Evolutionary conservation across 164 flowering plant genomes (phyloP).

Genomic region (Vitis labrusca): DNA sequence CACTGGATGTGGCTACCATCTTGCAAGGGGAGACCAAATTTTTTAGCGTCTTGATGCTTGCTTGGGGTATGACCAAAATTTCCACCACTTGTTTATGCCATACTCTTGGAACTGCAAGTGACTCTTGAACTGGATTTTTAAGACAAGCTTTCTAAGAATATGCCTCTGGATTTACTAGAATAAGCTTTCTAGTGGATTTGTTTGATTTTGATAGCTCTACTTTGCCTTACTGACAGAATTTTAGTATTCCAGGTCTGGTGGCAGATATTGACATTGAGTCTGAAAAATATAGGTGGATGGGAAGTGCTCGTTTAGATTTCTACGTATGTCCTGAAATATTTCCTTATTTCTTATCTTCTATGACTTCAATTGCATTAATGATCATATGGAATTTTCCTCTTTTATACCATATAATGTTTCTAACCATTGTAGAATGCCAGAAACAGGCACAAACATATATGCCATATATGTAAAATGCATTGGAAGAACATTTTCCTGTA

Average conservation of each 20-base stretch:
- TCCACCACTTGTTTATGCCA: background rate
- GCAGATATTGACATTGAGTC: conserved; percentile 99
- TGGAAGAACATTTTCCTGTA: no score
- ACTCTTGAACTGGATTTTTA: no score
- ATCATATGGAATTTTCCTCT: background rate
- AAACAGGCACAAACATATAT: no score
- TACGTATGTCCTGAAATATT: conserved; percentile 56
- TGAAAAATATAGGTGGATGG: conserved; percentile 98
- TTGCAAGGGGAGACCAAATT: conserved; percentile 68
- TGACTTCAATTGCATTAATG: background rate
- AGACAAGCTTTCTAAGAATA: no score
- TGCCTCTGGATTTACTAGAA: no score
- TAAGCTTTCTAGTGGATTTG: no score
- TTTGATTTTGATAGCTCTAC: background rate
- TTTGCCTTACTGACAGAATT: background rate
- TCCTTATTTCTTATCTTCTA: background rate
- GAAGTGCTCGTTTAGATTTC: conserved; percentile 88
- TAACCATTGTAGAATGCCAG: background rate
- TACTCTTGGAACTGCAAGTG: no score
- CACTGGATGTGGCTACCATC: conserved; percentile 88
- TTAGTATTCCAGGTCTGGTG: conserved; percentile 64
- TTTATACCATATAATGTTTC: background rate
- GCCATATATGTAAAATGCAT: no score
- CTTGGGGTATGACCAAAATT: conserved; percentile 78
- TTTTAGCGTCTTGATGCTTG: conserved; percentile 92